Conservation (phyloP, 257 asterid species). For the Echites panduratus region DNA sequence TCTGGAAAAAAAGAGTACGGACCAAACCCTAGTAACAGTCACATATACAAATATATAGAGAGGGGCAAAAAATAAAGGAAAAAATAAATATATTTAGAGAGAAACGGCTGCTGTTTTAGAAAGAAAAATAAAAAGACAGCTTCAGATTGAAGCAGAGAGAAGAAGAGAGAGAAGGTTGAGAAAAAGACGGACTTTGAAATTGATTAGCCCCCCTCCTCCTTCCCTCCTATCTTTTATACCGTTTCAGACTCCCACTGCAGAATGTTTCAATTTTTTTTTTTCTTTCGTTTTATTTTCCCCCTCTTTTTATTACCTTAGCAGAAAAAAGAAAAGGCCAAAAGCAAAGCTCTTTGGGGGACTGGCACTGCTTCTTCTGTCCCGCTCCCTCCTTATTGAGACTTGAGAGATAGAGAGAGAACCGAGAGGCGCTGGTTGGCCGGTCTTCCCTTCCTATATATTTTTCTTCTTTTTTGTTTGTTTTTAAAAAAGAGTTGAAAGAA, state of each 20-base stretch:
- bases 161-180: neutral
- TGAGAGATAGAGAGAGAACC: neutral
- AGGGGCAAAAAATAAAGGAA: neutral
- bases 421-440: too few relatives aligned
- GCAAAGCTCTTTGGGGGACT: neutral
- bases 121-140: constrained; percentile 27
- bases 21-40: constrained; percentile 8
- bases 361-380: neutral
- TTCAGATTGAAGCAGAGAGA: constrained; percentile 33
- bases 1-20: neutral
- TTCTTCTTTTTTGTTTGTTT: neutral
- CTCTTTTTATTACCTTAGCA: constrained; percentile 2
- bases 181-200: constrained; percentile 19
- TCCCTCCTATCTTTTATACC: constrained; percentile 10
- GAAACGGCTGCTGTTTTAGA: constrained; percentile 5
- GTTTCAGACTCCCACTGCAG: neutral
- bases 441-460: too few relatives aligned
- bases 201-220: constrained; percentile 13
- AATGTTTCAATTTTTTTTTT: neutral
- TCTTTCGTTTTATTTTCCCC: neutral
- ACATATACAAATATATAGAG: neutral
- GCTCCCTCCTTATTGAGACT: neutral
- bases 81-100: neutral
- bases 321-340: neutral
- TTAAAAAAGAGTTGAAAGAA: neutral